phyloP scores from a whole-genome alignment of 495 filamentous ascomycete genomes.

The Annulohypoxylon nitens region DNA sequence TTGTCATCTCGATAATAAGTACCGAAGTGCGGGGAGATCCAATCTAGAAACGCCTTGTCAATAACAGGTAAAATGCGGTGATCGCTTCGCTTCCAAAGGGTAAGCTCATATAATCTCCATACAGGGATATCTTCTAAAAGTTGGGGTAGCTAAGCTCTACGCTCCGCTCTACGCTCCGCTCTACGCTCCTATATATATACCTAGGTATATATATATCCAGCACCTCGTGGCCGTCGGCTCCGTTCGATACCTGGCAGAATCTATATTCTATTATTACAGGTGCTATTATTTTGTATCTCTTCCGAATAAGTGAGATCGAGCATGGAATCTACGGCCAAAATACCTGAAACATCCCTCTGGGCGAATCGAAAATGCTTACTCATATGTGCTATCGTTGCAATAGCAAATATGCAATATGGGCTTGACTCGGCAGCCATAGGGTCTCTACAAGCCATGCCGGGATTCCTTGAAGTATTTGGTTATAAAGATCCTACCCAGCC shows the following conservation, averaged over 20 bases:
- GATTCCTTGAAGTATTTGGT: conserved; percentile 62
- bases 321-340: conserved; percentile 38
- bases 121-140: conserved; percentile 26
- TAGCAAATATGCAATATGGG: conserved; percentile 62
- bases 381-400: conserved; percentile 56
- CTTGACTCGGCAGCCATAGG: conserved; percentile 58
- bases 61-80: conserved; percentile 39
- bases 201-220: conserved; percentile 11
- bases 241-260: neutral
- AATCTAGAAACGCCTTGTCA: conserved; percentile 32
- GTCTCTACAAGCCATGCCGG: conserved; percentile 60
- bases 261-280: neutral
- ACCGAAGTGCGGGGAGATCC: conserved; percentile 51
- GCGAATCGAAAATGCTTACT: conserved; percentile 56
- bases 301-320: neutral
- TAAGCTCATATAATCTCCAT: conserved; percentile 25
- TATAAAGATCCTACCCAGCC: conserved; percentile 54
- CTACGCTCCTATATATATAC: no score
- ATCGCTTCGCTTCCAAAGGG: conserved; percentile 30
- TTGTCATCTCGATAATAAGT: conserved; percentile 33
- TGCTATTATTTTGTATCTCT: conserved; percentile 1
- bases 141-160: conserved; percentile 34
- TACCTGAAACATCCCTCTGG: conserved; percentile 57
- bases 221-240: neutral
- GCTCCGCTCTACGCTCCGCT: no score